phyloP scores from a whole-genome alignment of 176 grass and related monocot genomes.

The Rhynchospora pubera region DNA sequence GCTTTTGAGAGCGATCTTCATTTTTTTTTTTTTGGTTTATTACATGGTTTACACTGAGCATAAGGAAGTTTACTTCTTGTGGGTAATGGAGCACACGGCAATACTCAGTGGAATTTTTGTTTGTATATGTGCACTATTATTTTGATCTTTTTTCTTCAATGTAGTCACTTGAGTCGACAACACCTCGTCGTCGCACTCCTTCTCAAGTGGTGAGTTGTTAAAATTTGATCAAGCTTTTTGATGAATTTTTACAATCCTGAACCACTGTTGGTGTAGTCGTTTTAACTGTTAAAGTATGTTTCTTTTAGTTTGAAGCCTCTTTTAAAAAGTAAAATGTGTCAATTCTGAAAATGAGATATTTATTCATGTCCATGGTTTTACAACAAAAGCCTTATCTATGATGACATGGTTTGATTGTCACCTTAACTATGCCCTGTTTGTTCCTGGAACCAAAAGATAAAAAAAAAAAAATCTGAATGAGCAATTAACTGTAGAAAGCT shows the following conservation, averaged over 20 bases:
- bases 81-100: too few relatives aligned
- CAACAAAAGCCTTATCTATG: too few relatives aligned
- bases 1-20: too few relatives aligned
- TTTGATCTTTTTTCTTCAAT: background rate
- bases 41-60: too few relatives aligned
- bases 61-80: too few relatives aligned
- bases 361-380: background rate
- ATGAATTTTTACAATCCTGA: background rate
- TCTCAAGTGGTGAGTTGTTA: conserved; percentile 1
- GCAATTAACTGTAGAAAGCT: background rate
- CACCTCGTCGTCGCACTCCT: background rate
- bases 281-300: background rate
- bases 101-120: background rate
- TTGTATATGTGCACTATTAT: background rate
- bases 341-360: background rate
- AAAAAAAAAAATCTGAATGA: background rate
- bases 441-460: background rate
- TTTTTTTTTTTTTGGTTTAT: too few relatives aligned
- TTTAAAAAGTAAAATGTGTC: background rate
- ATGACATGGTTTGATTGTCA: background rate
- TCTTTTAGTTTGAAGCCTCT: background rate
- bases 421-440: background rate
- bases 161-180: conserved; percentile 11
- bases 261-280: background rate
- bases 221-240: background rate